A percentile compares a stretch with the other conserved stretches of the same genome.
These are phyloP conservation scores for Pisolithus orientalis DNA, from an alignment of 768 basidiomycete species.

Conservation along the genomic window DNA sequence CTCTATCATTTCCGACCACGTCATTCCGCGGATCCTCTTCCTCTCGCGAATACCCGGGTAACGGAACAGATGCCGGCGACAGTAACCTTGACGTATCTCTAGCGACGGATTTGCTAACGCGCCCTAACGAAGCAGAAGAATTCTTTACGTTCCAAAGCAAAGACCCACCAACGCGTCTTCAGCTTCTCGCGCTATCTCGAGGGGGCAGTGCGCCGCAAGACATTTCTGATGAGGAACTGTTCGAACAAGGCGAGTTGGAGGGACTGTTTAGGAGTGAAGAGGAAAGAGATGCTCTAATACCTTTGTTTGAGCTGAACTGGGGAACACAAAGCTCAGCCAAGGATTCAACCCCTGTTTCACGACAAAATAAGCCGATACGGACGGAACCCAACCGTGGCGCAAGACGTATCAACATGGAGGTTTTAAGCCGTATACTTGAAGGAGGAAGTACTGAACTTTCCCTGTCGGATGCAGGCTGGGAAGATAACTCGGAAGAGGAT, in stretches of 20 bases:
- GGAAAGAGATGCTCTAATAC: constrained; percentile 42
- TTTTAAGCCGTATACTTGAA: constrained; percentile 44
- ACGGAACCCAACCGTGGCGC: constrained; percentile 26
- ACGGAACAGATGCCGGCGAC: neutral
- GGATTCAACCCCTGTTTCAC: constrained; percentile 14
- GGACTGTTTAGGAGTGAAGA: constrained; percentile 46
- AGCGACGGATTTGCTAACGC: constrained; percentile 51
- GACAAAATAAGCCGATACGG: neutral
- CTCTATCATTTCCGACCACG: constrained; percentile 33
- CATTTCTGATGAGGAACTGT: constrained; percentile 67
- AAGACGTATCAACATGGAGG: constrained; percentile 51
- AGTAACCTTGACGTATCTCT: constrained; percentile 24
- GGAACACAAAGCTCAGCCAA: constrained; percentile 17
- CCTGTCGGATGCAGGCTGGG: neutral
- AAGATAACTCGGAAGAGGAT: constrained; percentile 5
- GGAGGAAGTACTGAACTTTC: constrained; percentile 11
- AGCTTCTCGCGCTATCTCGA: constrained; percentile 50
- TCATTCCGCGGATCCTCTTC: neutral
- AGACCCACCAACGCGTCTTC: constrained; percentile 54
- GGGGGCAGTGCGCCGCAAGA: constrained; percentile 46
- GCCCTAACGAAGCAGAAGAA: constrained; percentile 16
- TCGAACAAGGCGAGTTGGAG: constrained; percentile 64
- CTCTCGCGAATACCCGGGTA: neutral
- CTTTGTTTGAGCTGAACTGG: constrained; percentile 33
- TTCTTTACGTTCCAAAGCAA: neutral